Percentiles rank a stretch among this genome's conserved stretches.
These are phyloP conservation scores for Penicillium arizonense DNA, from an alignment of 495 filamentous ascomycete genomes.

Conservation along the genomic window DNA sequence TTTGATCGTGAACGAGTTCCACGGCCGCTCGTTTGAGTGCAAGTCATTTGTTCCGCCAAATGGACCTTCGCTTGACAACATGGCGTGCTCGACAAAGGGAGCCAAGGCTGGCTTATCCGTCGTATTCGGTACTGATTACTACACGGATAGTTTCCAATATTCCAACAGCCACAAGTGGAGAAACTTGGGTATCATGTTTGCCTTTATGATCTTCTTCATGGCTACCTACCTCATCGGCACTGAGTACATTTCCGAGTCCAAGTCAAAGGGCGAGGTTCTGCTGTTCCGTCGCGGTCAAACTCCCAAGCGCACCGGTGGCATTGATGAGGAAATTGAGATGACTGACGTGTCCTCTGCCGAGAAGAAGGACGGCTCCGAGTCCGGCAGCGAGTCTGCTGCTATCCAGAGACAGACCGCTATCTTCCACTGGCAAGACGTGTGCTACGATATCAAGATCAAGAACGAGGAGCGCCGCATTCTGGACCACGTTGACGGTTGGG, in stretches of 20 bases:
- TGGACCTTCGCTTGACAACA: constrained; percentile 26
- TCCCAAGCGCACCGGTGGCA: constrained; percentile 16
- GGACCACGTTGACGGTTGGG: constrained; percentile 63
- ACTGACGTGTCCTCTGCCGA: constrained; percentile 28
- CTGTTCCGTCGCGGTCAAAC: constrained; percentile 49
- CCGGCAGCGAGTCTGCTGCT: constrained; percentile 27
- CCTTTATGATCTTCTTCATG: constrained; percentile 63
- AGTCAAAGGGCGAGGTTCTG: constrained; percentile 52
- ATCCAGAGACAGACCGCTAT: constrained; percentile 64
- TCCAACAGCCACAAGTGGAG: constrained; percentile 61
- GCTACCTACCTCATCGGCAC: constrained; percentile 42
- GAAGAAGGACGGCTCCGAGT: constrained; percentile 46
- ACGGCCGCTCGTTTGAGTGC: constrained; percentile 43
- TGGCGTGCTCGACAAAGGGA: constrained; percentile 56
- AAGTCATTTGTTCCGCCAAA: constrained; percentile 36
- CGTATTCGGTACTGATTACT: constrained; percentile 53
- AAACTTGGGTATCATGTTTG: constrained; percentile 68
- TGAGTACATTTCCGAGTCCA: constrained; percentile 48
- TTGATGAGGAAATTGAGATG: constrained; percentile 32
- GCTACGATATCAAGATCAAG: constrained; percentile 67
- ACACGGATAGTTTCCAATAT: constrained; percentile 55
- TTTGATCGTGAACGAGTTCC: constrained; percentile 61
- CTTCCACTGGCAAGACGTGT: constrained; percentile 80
- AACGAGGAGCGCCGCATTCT: constrained; percentile 58
- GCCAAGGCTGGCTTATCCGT: constrained; percentile 42